phyloP scores from a whole-genome alignment of 805 yeast species.

The Cyberlindnera nakhonratchasimensis region DNA sequence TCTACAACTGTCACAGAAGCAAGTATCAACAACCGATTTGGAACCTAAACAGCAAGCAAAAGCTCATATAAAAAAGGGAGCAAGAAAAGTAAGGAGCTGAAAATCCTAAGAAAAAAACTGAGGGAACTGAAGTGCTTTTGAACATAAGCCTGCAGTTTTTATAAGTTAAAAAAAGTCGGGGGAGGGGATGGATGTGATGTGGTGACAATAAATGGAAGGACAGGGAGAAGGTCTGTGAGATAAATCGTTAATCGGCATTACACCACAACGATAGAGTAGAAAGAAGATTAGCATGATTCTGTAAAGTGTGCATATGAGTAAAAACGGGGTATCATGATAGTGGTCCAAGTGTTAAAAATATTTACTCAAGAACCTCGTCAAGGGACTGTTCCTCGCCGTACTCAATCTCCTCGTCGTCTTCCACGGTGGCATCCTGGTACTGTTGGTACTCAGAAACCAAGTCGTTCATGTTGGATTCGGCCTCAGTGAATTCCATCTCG shows the following conservation, averaged over 20 bases:
- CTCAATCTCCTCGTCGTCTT: conserved; percentile 57
- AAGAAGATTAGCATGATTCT: not conserved
- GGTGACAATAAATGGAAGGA: not conserved
- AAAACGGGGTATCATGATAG: conserved; percentile 12
- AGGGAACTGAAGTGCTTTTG: conserved; percentile 1
- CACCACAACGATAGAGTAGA: no score
- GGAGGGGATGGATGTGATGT: not conserved
- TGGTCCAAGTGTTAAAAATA: not conserved
- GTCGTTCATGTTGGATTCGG: conserved; percentile 96
- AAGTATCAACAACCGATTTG: conserved; percentile 8
- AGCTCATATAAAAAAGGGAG: conserved; percentile 3
- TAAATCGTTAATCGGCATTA: no score
- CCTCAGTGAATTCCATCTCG: conserved; percentile 98
- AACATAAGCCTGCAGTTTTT: conserved; percentile 3
- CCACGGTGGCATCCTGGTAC: conserved; percentile 89
- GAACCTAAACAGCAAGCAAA: conserved; percentile 11
- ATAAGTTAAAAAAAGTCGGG: not conserved
- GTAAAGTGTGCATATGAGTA: no score
- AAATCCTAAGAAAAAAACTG: conserved; percentile 3
- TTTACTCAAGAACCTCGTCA: conserved; percentile 30
- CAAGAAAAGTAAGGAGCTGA: not conserved
- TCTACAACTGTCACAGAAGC: no score
- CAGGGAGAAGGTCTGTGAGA: no score
- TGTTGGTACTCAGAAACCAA: conserved; percentile 95
- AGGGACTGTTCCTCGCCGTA: conserved; percentile 30